Conservation (phyloP, 2,329 filamentous ascomycete species). For the Curvularia sp. region DNA sequence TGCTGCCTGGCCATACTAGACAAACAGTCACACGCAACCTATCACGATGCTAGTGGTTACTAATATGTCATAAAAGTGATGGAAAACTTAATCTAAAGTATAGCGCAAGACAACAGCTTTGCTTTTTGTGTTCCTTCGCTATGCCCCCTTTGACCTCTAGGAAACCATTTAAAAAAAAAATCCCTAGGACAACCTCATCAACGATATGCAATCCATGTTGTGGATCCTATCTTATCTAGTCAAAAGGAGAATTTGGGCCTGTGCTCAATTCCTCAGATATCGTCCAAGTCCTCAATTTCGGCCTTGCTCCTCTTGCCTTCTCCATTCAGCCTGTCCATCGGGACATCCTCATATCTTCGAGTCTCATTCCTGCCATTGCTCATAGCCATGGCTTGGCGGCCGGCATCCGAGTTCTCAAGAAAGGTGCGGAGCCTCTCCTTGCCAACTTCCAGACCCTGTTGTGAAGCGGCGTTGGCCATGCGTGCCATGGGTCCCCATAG, state of each 20-base stretch:
- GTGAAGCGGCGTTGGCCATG: conserved; percentile 88
- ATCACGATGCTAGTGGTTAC: not conserved
- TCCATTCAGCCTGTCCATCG: conserved; percentile 52
- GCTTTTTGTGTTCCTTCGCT: not conserved
- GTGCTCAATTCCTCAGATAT: conserved; percentile 38
- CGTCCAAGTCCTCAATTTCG: conserved; percentile 45
- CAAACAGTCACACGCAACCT: not conserved
- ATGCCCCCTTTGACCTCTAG: conserved; percentile 7
- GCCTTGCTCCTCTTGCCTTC: conserved; percentile 53
- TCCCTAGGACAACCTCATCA: conserved; percentile 1
- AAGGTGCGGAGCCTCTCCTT: conserved; percentile 92
- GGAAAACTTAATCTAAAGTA: not conserved
- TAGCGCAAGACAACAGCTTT: not conserved
- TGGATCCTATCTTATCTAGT: conserved; percentile 1
- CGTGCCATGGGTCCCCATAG: conserved; percentile 95
- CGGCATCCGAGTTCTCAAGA: conserved; percentile 84
- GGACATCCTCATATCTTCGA: conserved; percentile 34
- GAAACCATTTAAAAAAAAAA: conserved; percentile 9
- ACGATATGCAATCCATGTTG: conserved; percentile 1
- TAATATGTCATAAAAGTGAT: not conserved
- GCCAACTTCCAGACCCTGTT: conserved; percentile 87
- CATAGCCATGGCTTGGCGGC: conserved; percentile 83
- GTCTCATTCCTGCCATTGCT: conserved; percentile 24
- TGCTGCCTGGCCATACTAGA: not conserved
- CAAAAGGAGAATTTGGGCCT: not conserved